Evolutionary conservation across 148 eudicot genomes (phyloP), one percentile per base, ranked within the genome.

Genomic region (Camellia japonica): DNA sequence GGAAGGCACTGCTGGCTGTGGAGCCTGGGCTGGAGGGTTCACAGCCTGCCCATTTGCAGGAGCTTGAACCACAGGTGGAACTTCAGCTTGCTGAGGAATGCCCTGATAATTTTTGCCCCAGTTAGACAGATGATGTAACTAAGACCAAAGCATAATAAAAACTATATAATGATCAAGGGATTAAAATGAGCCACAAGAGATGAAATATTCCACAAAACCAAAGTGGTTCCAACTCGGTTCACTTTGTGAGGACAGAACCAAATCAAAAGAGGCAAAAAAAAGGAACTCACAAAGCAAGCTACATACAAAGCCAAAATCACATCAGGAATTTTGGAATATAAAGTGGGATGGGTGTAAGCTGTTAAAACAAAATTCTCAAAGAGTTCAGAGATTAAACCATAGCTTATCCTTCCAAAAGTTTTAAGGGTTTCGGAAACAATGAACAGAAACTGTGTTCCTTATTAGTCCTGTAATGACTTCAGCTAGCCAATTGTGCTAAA

Each of bases 11-110:
- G 90, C 87, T 80, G 87, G 84, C 82, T 90, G 92, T 73, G 97
- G 79, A 78, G 87, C 81, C 87, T 85, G 93, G 69, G 90, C 80
- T 15, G 83, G 85, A 76, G 89, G 86, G 76, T 80, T 80, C 72
- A 80, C 91, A 41, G 89, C 83, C 88, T 83, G 88, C 81, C 76
- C 90, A 64, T 82, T 85, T 41, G 88, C 63, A 72, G 89, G 87
- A 51, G 83, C 79, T 84, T 87, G 86, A 54, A 88, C 86, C 49
- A 82, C 94, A 56, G 93, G 90, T 56, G 97, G 91, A 85, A 78
- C 83, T 78, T 88, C 93, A 72, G 93, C 93, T 85, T 85, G 86
- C 82, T 88, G 92, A 15, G 98, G 98, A 73, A 94, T 94, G 42
- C 98, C 98, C 98, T 94, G 47, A 70, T 30, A n/a, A 10, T 74